A percentile compares a stretch with the other conserved stretches of the same genome.
Evolutionary conservation across 345 rosid genomes (phyloP).

Genomic region (Aurinia saxatilis): DNA sequence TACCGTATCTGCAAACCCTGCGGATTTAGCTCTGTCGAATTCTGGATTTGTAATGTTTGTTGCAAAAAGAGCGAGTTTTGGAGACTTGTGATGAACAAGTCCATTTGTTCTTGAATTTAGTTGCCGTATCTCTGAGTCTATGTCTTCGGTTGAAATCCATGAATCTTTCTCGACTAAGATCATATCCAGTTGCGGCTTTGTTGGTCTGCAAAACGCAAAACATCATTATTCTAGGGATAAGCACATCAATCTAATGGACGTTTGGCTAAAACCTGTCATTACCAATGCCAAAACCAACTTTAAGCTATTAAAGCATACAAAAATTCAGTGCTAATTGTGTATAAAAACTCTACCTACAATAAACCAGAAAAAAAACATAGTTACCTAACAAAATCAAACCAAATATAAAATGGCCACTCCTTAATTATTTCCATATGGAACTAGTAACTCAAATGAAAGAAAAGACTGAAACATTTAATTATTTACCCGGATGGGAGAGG

Average conservation of each 20-base stretch:
- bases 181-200: constrained; percentile 48
- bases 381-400: no score
- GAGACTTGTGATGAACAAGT: constrained; percentile 33
- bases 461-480: constrained; percentile 1
- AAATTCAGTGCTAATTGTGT: no score
- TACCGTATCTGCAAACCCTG: constrained; percentile 84
- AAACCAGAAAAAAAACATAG: no score
- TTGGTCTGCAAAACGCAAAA: constrained; percentile 24
- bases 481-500: constrained; percentile 39
- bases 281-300: no score
- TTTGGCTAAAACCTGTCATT: no score
- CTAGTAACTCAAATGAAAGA: background rate
- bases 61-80: constrained; percentile 70
- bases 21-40: constrained; percentile 61
- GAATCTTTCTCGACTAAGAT: constrained; percentile 86
- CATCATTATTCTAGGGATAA: background rate
- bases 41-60: constrained; percentile 62
- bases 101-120: constrained; percentile 51
- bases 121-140: constrained; percentile 22
- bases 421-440: background rate
- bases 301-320: no score
- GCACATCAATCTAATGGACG: no score
- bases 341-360: no score
- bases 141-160: constrained; percentile 62
- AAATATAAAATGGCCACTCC: no score